phyloP scores from a whole-genome alignment of 1,139 yeast species.

The Lodderomyces elongisporus region DNA sequence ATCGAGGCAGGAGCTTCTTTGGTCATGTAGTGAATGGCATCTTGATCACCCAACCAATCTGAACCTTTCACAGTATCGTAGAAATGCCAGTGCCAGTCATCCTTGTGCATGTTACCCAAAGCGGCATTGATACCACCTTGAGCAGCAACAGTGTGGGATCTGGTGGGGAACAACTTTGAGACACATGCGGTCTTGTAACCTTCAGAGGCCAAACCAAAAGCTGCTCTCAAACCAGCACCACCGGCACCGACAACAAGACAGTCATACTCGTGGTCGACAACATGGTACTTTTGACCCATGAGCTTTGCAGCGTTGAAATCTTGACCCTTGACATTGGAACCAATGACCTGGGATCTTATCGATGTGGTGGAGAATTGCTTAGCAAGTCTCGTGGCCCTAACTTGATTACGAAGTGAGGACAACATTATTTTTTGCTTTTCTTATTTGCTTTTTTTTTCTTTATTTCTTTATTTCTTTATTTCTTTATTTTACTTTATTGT shows the following conservation, averaged over 20 bases:
- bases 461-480: too few relatives aligned
- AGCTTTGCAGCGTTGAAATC: slow-evolving; percentile 46
- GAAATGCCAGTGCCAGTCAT: slow-evolving; percentile 99
- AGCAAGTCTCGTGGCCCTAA: slow-evolving; percentile 6
- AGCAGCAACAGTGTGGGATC: slow-evolving; percentile 98
- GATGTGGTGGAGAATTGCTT: slow-evolving; percentile 25
- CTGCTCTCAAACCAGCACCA: slow-evolving; percentile 98
- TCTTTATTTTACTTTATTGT: too few relatives aligned
- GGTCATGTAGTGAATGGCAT: slow-evolving; percentile 98
- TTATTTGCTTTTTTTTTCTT: too few relatives aligned
- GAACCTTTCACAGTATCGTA: slow-evolving; percentile 99
- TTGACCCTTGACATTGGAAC: slow-evolving; percentile 46
- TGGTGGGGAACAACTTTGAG: slow-evolving; percentile 94
- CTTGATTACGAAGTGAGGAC: slow-evolving; percentile 11
- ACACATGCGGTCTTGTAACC: slow-evolving; percentile 98
- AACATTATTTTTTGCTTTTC: slow-evolving; percentile 8
- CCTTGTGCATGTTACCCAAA: slow-evolving; percentile 93
- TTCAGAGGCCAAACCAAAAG: slow-evolving; percentile 94
- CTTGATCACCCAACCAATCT: slow-evolving; percentile 99
- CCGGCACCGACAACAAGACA: slow-evolving; percentile 98
- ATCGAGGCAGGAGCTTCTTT: slow-evolving; percentile 96
- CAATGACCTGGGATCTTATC: slow-evolving; percentile 34
- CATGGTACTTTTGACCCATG: slow-evolving; percentile 76
- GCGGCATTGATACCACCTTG: slow-evolving; percentile 99
- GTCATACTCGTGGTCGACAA: slow-evolving; percentile 95